phyloP scores from a whole-genome alignment of 768 basidiomycete genomes.

The Tricholomella constricta region DNA sequence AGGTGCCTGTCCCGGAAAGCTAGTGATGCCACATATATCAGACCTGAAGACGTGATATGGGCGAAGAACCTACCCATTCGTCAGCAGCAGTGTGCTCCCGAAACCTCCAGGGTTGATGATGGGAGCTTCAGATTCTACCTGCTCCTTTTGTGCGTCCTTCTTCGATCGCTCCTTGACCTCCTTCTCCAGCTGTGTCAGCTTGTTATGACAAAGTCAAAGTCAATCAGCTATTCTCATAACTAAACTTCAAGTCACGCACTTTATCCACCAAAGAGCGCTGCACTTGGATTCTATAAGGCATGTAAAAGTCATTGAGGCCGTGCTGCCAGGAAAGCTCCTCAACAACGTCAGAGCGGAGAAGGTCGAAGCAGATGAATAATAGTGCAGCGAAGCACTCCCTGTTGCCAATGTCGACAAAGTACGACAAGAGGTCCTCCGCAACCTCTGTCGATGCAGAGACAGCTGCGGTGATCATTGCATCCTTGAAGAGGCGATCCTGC shows the following conservation, averaged over 20 bases:
- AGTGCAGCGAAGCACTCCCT: conserved; percentile 95
- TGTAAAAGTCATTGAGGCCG: conserved; percentile 94
- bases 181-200: conserved; percentile 83
- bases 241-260: conserved; percentile 37
- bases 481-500: conserved; percentile 96
- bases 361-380: conserved; percentile 92
- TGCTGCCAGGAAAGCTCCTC: conserved; percentile 97
- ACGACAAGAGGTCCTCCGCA: conserved; percentile 91
- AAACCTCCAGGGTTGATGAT: conserved; percentile 86
- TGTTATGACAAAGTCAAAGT: neutral
- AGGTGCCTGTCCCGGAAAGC: conserved; percentile 66
- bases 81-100: conserved; percentile 62
- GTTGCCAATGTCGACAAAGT: conserved; percentile 98
- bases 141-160: conserved; percentile 87
- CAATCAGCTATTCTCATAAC: neutral
- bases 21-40: conserved; percentile 23
- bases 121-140: conserved; percentile 81
- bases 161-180: conserved; percentile 86
- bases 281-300: conserved; percentile 93
- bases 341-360: conserved; percentile 90
- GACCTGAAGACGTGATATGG: neutral
- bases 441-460: conserved; percentile 84
- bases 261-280: conserved; percentile 79
- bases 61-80: conserved; percentile 62
- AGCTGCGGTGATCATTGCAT: conserved; percentile 92